Evolutionary conservation across 1,139 yeast species (phyloP).

Genomic region (Zygoascus meyerae): DNA sequence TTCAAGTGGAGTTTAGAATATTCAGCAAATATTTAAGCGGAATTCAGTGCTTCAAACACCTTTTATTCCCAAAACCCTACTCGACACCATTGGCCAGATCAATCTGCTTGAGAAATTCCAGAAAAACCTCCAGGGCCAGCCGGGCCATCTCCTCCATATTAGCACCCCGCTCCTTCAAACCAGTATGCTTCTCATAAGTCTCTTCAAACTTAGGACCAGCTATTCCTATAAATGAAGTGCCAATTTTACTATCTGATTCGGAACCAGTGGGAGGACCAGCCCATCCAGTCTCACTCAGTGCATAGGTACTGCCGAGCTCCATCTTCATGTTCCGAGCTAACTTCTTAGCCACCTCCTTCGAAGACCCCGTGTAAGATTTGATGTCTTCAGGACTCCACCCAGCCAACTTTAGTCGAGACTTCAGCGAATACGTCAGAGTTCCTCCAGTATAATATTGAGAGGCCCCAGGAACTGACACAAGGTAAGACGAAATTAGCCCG

Average conservation of each 20-base stretch:
- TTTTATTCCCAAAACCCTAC: too few species aligned
- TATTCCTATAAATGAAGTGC: conserved; percentile 66
- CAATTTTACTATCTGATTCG: conserved; percentile 38
- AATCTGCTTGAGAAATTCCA: conserved; percentile 25
- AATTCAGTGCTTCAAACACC: too few species aligned
- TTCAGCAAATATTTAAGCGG: too few species aligned
- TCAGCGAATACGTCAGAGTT: conserved; percentile 68
- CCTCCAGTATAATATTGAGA: conserved; percentile 80
- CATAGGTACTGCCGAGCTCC: conserved; percentile 78
- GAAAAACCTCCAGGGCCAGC: conserved; percentile 56
- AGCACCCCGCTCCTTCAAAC: conserved; percentile 44
- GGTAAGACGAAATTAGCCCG: conserved; percentile 71
- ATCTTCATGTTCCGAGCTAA: conserved; percentile 73
- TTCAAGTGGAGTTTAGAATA: too few species aligned
- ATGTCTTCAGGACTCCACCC: conserved; percentile 78
- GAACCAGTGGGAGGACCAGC: conserved; percentile 60
- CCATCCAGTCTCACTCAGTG: conserved; percentile 79
- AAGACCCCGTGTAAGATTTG: conserved; percentile 69
- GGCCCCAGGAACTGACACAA: conserved; percentile 82
- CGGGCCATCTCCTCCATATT: conserved; percentile 76
- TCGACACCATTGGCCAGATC: not conserved
- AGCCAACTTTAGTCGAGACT: conserved; percentile 63
- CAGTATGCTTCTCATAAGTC: conserved; percentile 47
- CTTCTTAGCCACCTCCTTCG: conserved; percentile 66
- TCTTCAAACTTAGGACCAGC: conserved; percentile 58